Evolutionary conservation across 257 asterid genomes (phyloP).

Genomic region (Forsythia suspensa): DNA sequence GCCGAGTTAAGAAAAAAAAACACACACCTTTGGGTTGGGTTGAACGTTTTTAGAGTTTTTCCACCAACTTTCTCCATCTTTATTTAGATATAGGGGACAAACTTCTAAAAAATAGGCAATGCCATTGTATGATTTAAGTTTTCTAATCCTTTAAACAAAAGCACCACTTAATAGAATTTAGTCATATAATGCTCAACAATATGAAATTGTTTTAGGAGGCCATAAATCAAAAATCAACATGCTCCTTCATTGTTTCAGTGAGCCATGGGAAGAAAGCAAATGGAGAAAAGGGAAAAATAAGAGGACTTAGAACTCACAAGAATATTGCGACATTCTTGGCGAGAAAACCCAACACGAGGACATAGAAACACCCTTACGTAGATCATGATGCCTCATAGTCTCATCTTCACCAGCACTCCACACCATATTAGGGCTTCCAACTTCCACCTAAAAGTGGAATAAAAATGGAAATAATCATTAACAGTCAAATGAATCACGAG

Average conservation of each 20-base stretch:
- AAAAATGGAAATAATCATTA: background rate
- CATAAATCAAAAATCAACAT: background rate
- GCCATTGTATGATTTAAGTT: background rate
- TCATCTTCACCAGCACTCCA: slow-evolving; percentile 99
- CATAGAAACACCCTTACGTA: slow-evolving; percentile 94
- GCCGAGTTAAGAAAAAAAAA: background rate
- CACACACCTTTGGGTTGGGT: background rate
- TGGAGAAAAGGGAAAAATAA: background rate
- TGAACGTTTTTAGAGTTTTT: background rate
- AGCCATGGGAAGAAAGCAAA: slow-evolving; percentile 1
- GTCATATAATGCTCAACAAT: slow-evolving; percentile 8
- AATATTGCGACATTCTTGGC: slow-evolving; percentile 89
- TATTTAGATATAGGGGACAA: background rate
- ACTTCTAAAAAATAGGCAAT: background rate
- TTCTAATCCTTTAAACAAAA: background rate
- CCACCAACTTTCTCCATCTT: background rate
- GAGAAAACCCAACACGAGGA: slow-evolving; percentile 92
- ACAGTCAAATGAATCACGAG: slow-evolving; percentile 9
- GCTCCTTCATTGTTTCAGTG: background rate
- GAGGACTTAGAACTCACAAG: slow-evolving; percentile 63
- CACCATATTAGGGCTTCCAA: slow-evolving; percentile 91
- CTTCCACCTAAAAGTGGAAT: slow-evolving; percentile 66
- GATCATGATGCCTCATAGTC: slow-evolving; percentile 95
- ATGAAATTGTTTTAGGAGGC: background rate
- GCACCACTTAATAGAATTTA: slow-evolving; percentile 1